Evolutionary conservation across 306 rosid genomes (phyloP).

Genomic region (Hippophae rhamnoides): DNA sequence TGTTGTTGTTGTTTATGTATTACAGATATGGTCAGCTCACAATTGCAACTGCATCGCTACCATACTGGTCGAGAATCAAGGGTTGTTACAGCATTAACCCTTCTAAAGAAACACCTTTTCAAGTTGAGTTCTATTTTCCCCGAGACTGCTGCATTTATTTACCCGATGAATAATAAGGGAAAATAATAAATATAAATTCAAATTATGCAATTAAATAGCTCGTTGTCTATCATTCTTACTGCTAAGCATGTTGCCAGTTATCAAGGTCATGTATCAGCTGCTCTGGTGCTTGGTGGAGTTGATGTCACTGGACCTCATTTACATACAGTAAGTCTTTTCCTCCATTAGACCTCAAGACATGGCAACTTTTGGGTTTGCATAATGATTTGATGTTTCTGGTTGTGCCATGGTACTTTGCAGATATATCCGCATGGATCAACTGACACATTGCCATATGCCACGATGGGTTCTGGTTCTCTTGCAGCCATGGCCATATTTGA

Average conservation of each 20-base stretch:
- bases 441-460: slow-evolving; percentile 51
- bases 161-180: too few relatives aligned
- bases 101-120: slow-evolving; percentile 52
- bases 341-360: slow-evolving; percentile 3
- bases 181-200: too few relatives aligned
- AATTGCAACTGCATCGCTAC: slow-evolving; percentile 81
- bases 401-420: slow-evolving; percentile 22
- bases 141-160: neutral
- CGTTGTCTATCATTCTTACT: too few relatives aligned
- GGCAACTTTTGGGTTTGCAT: slow-evolving; percentile 10
- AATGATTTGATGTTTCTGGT: slow-evolving; percentile 9
- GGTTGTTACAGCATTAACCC: slow-evolving; percentile 48
- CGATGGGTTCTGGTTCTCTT: slow-evolving; percentile 61
- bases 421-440: slow-evolving; percentile 93
- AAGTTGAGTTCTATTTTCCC: slow-evolving; percentile 19
- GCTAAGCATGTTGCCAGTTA: slow-evolving; percentile 34
- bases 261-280: slow-evolving; percentile 79
- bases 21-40: slow-evolving; percentile 93
- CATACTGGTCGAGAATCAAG: slow-evolving; percentile 78
- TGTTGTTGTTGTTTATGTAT: slow-evolving; percentile 18
- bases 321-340: slow-evolving; percentile 59
- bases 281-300: slow-evolving; percentile 96
- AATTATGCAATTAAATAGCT: too few relatives aligned
- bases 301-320: slow-evolving; percentile 91
- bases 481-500: slow-evolving; percentile 53